These are phyloP conservation scores for Euphrasia confusa DNA, from an alignment of 257 asterid genomes.

Conservation along the genomic window DNA sequence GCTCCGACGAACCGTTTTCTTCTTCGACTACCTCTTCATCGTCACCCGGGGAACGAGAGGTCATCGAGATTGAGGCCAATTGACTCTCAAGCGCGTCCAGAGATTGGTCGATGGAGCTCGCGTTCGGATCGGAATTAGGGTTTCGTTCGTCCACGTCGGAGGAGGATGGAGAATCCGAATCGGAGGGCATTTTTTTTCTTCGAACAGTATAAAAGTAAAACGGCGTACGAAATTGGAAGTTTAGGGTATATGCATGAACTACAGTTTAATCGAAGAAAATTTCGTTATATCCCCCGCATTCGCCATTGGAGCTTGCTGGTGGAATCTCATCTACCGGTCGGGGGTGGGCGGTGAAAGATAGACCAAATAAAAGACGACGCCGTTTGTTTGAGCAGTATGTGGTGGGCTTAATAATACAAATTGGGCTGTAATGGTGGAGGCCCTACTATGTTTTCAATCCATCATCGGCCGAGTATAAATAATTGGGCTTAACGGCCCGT, in stretches of 20 bases:
- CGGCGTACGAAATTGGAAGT: too few relatives aligned
- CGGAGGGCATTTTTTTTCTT: constrained; percentile 28
- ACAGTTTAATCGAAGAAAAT: background rate
- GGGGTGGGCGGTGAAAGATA: constrained; percentile 26
- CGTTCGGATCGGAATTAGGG: constrained; percentile 38
- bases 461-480: too few relatives aligned
- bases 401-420: constrained; percentile 10
- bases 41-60: constrained; percentile 37
- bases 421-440: too few relatives aligned
- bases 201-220: too few relatives aligned
- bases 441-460: too few relatives aligned
- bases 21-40: constrained; percentile 31
- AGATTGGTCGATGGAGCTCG: constrained; percentile 69
- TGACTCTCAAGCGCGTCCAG: constrained; percentile 93
- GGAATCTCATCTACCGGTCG: constrained; percentile 21
- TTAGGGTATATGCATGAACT: too few relatives aligned
- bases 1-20: constrained; percentile 31
- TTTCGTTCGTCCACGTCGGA: constrained; percentile 35
- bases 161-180: constrained; percentile 34
- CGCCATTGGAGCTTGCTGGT: constrained; percentile 17
- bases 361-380: constrained; percentile 25
- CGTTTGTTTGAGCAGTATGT: constrained; percentile 31
- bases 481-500: too few relatives aligned
- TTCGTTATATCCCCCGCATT: background rate
- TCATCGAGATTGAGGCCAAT: constrained; percentile 77